Percentiles rank a stretch among this genome's conserved stretches.
Conservation (phyloP, 108 stramenopile species). For the Cyclotella kingstonii region DNA sequence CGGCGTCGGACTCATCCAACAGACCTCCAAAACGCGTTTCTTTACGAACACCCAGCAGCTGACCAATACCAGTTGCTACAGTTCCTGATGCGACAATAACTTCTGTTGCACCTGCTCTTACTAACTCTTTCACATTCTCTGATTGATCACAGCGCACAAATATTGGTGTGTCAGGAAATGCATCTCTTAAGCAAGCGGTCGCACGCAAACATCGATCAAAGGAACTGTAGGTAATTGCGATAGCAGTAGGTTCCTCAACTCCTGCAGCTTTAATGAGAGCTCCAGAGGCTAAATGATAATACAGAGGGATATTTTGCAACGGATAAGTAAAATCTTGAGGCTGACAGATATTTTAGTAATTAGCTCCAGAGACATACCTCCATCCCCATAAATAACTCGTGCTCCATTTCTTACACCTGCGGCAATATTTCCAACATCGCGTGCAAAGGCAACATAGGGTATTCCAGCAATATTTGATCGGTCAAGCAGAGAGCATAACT, state of each 20-base stretch:
- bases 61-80: constrained; percentile 38
- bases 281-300: constrained; percentile 13
- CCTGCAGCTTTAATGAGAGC: constrained; percentile 62
- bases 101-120: constrained; percentile 67
- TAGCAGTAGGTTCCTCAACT: constrained; percentile 57
- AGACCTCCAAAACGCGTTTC: constrained; percentile 28
- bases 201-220: constrained; percentile 50
- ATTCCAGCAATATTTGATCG: constrained; percentile 38
- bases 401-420: constrained; percentile 51
- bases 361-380: constrained; percentile 12
- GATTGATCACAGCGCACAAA: constrained; percentile 52
- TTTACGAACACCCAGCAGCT: constrained; percentile 27
- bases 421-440: constrained; percentile 52
- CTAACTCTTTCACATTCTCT: constrained; percentile 34
- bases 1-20: constrained; percentile 20
- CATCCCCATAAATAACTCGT: constrained; percentile 70
- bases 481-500: constrained; percentile 39
- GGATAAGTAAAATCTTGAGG: too few species aligned
- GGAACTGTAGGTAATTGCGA: constrained; percentile 52
- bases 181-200: constrained; percentile 50
- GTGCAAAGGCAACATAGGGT: constrained; percentile 58
- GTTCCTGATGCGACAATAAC: constrained; percentile 49
- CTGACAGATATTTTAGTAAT: too few species aligned
- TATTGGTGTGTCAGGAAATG: constrained; percentile 65
- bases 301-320: neutral